phyloP scores from a whole-genome alignment of 768 basidiomycete species.

The Phylloporus arenicola region DNA sequence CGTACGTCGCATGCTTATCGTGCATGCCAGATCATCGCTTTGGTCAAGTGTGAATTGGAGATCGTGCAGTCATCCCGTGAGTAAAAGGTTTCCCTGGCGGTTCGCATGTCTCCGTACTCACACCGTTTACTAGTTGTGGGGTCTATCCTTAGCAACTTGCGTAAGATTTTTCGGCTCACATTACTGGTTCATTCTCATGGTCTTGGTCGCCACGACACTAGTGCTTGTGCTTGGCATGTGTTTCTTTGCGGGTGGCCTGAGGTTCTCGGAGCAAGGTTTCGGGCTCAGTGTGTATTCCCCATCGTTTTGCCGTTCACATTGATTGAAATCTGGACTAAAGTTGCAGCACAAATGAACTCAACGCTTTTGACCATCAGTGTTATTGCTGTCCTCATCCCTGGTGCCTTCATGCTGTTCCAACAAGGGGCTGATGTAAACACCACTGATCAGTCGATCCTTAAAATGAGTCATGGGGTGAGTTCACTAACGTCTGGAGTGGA shows the following conservation, averaged over 20 bases:
- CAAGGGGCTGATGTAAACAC: conserved; percentile 10
- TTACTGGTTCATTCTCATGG: not conserved
- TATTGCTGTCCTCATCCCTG: conserved; percentile 71
- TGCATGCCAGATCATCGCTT: conserved; percentile 58
- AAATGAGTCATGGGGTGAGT: conserved; percentile 73
- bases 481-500: not conserved
- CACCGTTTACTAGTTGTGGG: conserved; percentile 57
- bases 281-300: conserved; percentile 49
- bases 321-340: conserved; percentile 30
- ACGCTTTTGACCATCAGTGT: conserved; percentile 73
- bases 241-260: conserved; percentile 76
- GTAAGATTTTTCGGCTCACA: conserved; percentile 30
- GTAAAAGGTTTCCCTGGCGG: conserved; percentile 18
- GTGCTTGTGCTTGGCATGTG: conserved; percentile 83
- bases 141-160: conserved; percentile 73
- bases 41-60: conserved; percentile 74
- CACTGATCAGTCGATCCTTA: conserved; percentile 47
- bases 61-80: conserved; percentile 78
- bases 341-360: conserved; percentile 68
- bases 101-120: not conserved
- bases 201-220: conserved; percentile 22
- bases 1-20: not conserved
- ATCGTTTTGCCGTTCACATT: not conserved
- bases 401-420: conserved; percentile 67
- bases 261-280: conserved; percentile 76